Evolutionary conservation across 2,329 filamentous ascomycete genomes (phyloP).

Genomic region (Thelonectria blattea): DNA sequence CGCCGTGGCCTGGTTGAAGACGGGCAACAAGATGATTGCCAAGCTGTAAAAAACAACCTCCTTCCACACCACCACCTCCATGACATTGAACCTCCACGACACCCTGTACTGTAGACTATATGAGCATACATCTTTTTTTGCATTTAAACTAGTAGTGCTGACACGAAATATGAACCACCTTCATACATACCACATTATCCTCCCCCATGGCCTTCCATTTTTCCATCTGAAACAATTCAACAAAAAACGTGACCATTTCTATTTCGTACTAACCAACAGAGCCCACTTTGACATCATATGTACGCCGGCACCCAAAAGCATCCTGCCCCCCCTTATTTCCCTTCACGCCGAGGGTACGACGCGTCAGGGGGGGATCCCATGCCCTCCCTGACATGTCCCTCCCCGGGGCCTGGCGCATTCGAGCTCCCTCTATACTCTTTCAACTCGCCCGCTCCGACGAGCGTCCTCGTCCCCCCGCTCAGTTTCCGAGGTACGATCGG

Average conservation of each 20-base stretch:
- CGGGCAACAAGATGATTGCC: slow-evolving; percentile 70
- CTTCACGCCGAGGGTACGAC: slow-evolving; percentile 30
- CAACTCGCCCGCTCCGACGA: background rate
- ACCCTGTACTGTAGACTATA: slow-evolving; percentile 35
- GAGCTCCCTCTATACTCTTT: slow-evolving; percentile 7
- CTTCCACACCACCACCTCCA: too few relatives aligned
- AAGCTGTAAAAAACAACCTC: slow-evolving; percentile 64
- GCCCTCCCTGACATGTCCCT: slow-evolving; percentile 18
- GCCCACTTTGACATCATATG: slow-evolving; percentile 40
- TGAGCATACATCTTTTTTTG: slow-evolving; percentile 23
- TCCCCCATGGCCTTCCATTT: background rate
- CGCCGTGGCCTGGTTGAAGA: slow-evolving; percentile 73
- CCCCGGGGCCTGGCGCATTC: slow-evolving; percentile 20
- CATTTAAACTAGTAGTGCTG: slow-evolving; percentile 15
- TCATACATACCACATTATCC: slow-evolving; percentile 19
- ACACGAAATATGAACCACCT: slow-evolving; percentile 11
- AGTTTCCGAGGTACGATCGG: slow-evolving; percentile 67
- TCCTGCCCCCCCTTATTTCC: slow-evolving; percentile 25
- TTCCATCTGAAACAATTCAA: slow-evolving; percentile 14
- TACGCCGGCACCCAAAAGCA: slow-evolving; percentile 42
- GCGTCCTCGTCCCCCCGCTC: slow-evolving; percentile 30
- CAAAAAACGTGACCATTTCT: slow-evolving; percentile 30
- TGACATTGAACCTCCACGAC: background rate
- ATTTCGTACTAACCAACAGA: slow-evolving; percentile 44
- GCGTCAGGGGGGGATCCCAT: slow-evolving; percentile 21